Evolutionary conservation across 2,329 filamentous ascomycete genomes (phyloP), one percentile per base, ranked within the genome.

Genomic region (Aspergillus calidoustus): DNA sequence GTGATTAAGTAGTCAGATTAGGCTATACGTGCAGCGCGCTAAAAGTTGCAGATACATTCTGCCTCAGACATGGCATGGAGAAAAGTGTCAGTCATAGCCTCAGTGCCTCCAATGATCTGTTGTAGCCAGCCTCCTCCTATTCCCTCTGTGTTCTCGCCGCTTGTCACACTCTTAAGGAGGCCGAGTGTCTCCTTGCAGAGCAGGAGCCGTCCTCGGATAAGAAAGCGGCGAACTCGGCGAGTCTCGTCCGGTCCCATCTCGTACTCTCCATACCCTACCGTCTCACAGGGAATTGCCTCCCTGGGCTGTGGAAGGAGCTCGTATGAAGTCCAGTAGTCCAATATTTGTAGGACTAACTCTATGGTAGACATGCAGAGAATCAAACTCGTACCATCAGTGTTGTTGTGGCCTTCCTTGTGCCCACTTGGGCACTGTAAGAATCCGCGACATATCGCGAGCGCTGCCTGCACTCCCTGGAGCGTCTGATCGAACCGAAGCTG

Each of bases 401-500:
- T 61, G 51, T 66, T 69, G 30, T 49, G 30, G 50, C 13, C 49
- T 23, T 73, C 72, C 51, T 76, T 77, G 23, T 66, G 63, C 23
- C 75, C 77, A 53, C 64, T 63, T 2, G 57, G 59, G 54, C 75
- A 77, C 48, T 70, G 70, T 17, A 76, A 54, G 53, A 75, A 75
- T 9, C 66, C 60, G 22, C 67, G 72, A 28, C 73, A 74, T 23
- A 69, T 68, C 5, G 66, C 67, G 30, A 77, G 69, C 8, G 74
- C 70, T 3, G 69, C 62, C 54, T 71, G 70, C 57, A 76, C 71
- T 2, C 64, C 61, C 44, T 76, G 72, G 41, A 77, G 68, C 46
- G 70, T 71, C 46, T 74, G 70, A 41, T 77, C 75, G 46, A 77
- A 71, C 19, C 73, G 70, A 9, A 71, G 66, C 15, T 68, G 67